Evolutionary conservation across 768 basidiomycete genomes (phyloP).

Genomic region (Tricholoma sp.): DNA sequence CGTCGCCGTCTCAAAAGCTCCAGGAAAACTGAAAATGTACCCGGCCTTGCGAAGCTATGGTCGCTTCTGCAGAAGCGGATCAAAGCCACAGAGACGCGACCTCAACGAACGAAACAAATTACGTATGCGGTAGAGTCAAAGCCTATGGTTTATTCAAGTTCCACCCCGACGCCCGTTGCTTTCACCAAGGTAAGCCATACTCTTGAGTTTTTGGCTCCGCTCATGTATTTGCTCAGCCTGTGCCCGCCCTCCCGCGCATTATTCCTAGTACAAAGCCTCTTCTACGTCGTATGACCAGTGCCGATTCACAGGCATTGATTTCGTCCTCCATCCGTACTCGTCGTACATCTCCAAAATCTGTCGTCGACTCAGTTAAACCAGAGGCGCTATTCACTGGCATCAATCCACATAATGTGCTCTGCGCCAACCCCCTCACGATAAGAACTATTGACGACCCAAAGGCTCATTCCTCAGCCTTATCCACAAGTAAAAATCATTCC

Average conservation of each 20-base stretch:
- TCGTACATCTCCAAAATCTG: background rate
- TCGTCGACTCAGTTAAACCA: background rate
- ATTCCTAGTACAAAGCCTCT: conserved; percentile 7
- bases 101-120: background rate
- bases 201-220: background rate
- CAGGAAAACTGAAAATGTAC: background rate
- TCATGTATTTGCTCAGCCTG: background rate
- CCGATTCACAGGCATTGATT: conserved; percentile 8
- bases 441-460: background rate
- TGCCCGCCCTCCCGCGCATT: conserved; percentile 7
- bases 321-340: conserved; percentile 2
- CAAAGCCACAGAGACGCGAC: background rate
- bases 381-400: background rate
- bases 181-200: background rate
- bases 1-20: background rate
- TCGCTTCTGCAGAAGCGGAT: background rate
- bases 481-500: background rate
- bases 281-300: conserved; percentile 13
- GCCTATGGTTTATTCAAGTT: background rate
- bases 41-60: background rate
- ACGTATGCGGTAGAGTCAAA: background rate
- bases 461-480: background rate
- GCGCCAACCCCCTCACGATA: background rate
- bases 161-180: background rate
- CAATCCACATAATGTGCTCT: background rate